phyloP scores from a whole-genome alignment of 2,329 filamentous ascomycete genomes.

The Xylariaceae sp. region DNA sequence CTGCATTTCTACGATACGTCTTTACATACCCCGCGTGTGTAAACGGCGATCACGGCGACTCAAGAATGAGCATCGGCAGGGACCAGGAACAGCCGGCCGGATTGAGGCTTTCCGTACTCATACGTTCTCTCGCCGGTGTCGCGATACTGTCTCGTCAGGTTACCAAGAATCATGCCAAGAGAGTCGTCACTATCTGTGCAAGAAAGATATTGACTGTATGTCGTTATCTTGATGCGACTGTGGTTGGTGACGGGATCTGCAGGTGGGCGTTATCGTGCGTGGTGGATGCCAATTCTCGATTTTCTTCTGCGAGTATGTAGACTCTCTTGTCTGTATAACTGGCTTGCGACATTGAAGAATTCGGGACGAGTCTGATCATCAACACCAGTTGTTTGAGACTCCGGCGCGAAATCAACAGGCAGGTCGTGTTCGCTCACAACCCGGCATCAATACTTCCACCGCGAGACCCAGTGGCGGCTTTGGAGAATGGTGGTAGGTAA shows the following conservation, averaged over 20 bases:
- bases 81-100: constrained; percentile 10
- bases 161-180: constrained; percentile 22
- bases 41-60: not conserved
- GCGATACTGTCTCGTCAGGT: constrained; percentile 22
- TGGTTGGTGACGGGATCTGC: constrained; percentile 22
- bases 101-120: not conserved
- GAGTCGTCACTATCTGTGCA: constrained; percentile 15
- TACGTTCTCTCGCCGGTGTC: constrained; percentile 22
- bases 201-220: constrained; percentile 17
- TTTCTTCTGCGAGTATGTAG: constrained; percentile 16
- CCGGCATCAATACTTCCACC: constrained; percentile 22
- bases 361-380: constrained; percentile 19
- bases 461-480: constrained; percentile 24
- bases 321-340: constrained; percentile 23
- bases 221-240: constrained; percentile 24
- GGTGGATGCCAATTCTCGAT: constrained; percentile 10
- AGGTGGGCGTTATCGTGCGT: constrained; percentile 27
- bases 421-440: constrained; percentile 33
- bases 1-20: not conserved
- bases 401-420: constrained; percentile 5
- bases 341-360: constrained; percentile 26
- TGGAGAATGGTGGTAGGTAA: constrained; percentile 30
- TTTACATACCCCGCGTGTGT: not conserved
- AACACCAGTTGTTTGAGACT: not conserved
- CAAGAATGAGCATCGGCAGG: not conserved